These are phyloP conservation scores for Trametes sp. DNA, from an alignment of 1,284 basidiomycete species.

Conservation along the genomic window DNA sequence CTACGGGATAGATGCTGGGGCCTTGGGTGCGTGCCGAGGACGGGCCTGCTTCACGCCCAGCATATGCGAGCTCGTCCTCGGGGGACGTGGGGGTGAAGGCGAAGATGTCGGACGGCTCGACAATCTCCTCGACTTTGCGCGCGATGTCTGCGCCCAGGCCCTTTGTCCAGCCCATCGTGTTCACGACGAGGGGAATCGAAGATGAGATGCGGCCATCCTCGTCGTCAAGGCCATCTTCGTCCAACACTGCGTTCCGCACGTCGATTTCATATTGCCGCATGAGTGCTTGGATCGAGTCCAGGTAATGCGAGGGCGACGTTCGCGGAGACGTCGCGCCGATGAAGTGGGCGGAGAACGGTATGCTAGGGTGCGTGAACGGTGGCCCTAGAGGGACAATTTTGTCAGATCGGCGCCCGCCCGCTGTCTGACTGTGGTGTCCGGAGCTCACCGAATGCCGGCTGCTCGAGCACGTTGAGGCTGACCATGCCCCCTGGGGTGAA, in stretches of 20 bases:
- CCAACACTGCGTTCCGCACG: conserved; percentile 58
- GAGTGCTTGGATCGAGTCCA: conserved; percentile 73
- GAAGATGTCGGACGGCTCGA: conserved; percentile 74
- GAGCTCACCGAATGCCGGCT: conserved; percentile 79
- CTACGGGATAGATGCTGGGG: conserved; percentile 36
- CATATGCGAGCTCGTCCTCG: conserved; percentile 22
- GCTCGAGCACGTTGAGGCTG: conserved; percentile 77
- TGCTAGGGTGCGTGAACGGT: conserved; percentile 81
- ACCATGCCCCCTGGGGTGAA: conserved; percentile 91
- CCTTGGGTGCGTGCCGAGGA: background rate
- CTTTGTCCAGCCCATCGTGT: conserved; percentile 98
- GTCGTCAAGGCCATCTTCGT: conserved; percentile 33
- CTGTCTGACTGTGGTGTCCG: too few relatives aligned
- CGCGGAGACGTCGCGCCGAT: conserved; percentile 84
- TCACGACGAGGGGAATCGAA: conserved; percentile 86
- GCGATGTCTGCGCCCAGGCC: conserved; percentile 90
- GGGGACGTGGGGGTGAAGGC: conserved; percentile 50
- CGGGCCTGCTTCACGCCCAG: background rate
- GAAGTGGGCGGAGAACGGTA: conserved; percentile 83
- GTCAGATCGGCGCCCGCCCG: too few relatives aligned
- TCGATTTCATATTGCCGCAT: conserved; percentile 78
- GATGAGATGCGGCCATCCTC: conserved; percentile 55
- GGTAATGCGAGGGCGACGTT: conserved; percentile 82
- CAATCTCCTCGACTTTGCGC: conserved; percentile 69
- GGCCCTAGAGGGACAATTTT: conserved; percentile 62